Evolutionary conservation across 2,329 filamentous ascomycete species (phyloP), one percentile per base, ranked within the genome.

Genomic region (Fusarium hainanense): DNA sequence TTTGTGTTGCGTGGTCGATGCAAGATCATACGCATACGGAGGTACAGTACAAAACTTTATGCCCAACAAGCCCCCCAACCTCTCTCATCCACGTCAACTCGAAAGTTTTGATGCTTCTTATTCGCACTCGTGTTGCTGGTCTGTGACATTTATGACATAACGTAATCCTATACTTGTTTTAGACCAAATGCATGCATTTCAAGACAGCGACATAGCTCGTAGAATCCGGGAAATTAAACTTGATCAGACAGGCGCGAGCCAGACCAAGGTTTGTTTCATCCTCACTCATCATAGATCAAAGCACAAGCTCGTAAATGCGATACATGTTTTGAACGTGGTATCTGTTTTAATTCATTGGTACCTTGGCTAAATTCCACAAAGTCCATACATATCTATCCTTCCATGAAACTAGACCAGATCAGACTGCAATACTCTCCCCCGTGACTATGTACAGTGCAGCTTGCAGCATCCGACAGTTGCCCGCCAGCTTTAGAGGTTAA

Each of bases 391-490:
- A 25, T 34, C 30, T 30, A 21, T 59, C 50, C 51, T 48, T 32
- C 58, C 55, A 32, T 55, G 51, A 52, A 51, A 69, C 34, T 9
- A 52, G 49, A 59, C 58, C 63, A 66, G 49, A 61, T 57, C 63
- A 66, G 43, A 43, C 63, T 70, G 70, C 60, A 62, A 54, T 54
- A 49, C 54, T 21, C 44, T 54, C 48, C 27, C 49, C 48, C n/a
- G 20, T 41, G 30, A 52, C 37, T 72, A 72, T 74, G 63, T 69
- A 74, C 66, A 71, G 63, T 67, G 75, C 68, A 71, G 42, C 58
- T 57, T 68, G 68, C 57, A 65, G 68, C 51, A 58, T 50, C 60
- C 44, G 57, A 59, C 63, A 63, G 54, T 63, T 42, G 63, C 68
- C 59, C 58, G 61, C 37, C 60, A 72, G 66, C 70, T 74, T 66